Percentiles rank a stretch among this genome's conserved stretches.
Evolutionary conservation across 2,329 filamentous ascomycete species (phyloP).

Genomic region (Aaosphaeria pasadenensis): DNA sequence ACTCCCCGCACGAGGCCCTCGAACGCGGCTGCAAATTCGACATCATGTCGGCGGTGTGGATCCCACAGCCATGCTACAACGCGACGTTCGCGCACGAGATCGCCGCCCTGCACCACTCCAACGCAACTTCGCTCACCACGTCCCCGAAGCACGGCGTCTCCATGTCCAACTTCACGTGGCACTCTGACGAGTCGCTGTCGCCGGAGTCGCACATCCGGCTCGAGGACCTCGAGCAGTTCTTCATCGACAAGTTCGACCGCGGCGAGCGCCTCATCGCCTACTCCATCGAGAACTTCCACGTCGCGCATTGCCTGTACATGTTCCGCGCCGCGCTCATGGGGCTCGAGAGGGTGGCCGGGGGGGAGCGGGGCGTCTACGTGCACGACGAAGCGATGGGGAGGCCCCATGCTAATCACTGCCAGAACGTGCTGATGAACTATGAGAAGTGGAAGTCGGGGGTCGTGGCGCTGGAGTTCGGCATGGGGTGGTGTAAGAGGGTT

Average conservation of each 20-base stretch:
- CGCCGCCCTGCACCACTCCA: background rate
- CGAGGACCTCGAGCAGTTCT: background rate
- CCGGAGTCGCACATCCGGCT: background rate
- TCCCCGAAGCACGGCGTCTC: background rate
- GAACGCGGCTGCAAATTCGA: background rate
- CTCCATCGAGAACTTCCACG: background rate
- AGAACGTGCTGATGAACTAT: background rate
- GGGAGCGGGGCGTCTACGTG: background rate
- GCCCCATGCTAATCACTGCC: background rate
- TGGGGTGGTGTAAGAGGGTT: background rate
- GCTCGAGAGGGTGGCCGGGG: background rate
- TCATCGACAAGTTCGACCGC: background rate
- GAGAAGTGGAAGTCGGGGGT: background rate
- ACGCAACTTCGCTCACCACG: background rate
- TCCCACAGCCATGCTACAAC: background rate
- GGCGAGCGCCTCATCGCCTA: background rate
- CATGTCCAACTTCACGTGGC: background rate
- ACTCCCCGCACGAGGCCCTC: background rate
- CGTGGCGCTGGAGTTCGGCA: background rate
- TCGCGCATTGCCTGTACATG: background rate
- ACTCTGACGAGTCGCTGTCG: background rate
- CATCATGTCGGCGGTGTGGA: background rate
- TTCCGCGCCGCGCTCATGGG: background rate
- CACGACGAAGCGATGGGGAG: background rate
- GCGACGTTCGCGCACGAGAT: background rate